A percentile compares a stretch with the other conserved stretches of the same genome.
phyloP scores from a whole-genome alignment of 345 rosid species.

The Populus simonii region DNA sequence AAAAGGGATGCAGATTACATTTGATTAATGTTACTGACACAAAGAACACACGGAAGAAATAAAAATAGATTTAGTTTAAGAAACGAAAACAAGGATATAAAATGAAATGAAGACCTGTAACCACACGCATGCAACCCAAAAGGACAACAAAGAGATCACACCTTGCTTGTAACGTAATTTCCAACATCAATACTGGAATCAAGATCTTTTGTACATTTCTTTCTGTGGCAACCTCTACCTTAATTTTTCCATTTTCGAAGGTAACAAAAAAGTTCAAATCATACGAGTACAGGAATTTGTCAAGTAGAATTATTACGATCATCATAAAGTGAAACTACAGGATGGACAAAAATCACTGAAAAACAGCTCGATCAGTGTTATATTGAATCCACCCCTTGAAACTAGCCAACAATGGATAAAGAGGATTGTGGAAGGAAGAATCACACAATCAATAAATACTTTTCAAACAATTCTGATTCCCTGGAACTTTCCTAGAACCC shows the following conservation, averaged over 20 bases:
- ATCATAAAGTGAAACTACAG: neutral
- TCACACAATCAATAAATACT: neutral
- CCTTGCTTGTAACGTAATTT: neutral
- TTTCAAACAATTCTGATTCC: constrained; percentile 19
- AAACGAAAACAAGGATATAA: no score
- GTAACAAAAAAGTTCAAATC: neutral
- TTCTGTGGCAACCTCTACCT: neutral
- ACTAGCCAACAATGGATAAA: neutral
- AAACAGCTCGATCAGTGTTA: neutral
- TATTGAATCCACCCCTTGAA: neutral
- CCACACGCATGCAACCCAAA: no score
- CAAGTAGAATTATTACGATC: neutral
- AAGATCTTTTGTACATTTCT: neutral
- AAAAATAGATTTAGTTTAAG: no score
- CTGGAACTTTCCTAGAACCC: constrained; percentile 26
- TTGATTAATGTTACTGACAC: no score
- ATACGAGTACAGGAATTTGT: neutral
- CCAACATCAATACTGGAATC: neutral
- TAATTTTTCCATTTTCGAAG: neutral
- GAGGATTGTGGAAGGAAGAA: neutral
- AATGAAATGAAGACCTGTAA: no score
- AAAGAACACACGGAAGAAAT: no score
- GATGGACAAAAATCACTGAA: neutral
- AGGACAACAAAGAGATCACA: neutral
- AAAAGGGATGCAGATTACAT: neutral